Percentiles rank a stretch among this genome's conserved stretches.
phyloP scores from a whole-genome alignment of 495 filamentous ascomycete species.

The Penicillium daleae region DNA sequence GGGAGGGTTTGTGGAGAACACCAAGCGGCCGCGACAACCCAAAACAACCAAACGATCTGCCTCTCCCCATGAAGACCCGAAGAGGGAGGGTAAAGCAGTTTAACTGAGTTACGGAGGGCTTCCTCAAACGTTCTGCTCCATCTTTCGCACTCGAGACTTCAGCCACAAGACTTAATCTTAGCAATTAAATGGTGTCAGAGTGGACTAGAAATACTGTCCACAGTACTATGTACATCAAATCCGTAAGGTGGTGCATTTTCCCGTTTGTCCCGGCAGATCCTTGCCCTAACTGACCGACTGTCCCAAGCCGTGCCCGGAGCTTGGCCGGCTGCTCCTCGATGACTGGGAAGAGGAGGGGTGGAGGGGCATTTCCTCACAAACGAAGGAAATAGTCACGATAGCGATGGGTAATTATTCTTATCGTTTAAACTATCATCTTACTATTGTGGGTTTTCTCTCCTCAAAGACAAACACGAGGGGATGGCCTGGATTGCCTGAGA shows the following conservation, averaged over 20 bases:
- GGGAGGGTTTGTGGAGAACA: not conserved
- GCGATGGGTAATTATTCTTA: not conserved
- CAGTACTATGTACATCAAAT: not conserved
- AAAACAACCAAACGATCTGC: not conserved
- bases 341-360: not conserved
- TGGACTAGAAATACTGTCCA: not conserved
- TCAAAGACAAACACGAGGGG: not conserved
- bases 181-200: not conserved
- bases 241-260: not conserved
- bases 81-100: not conserved
- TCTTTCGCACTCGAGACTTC: not conserved
- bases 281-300: not conserved
- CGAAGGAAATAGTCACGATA: not conserved
- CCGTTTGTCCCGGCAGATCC: not conserved
- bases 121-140: not conserved
- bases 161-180: not conserved
- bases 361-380: not conserved
- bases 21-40: not conserved
- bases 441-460: not conserved
- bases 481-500: not conserved
- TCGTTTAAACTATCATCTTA: not conserved
- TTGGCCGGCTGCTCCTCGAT: conserved; percentile 1
- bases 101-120: not conserved
- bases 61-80: not conserved
- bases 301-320: not conserved